Base-by-base conservation (phyloP, 2,329 filamentous ascomycete genomes). In the Dactylonectria macrodidyma region DNA sequence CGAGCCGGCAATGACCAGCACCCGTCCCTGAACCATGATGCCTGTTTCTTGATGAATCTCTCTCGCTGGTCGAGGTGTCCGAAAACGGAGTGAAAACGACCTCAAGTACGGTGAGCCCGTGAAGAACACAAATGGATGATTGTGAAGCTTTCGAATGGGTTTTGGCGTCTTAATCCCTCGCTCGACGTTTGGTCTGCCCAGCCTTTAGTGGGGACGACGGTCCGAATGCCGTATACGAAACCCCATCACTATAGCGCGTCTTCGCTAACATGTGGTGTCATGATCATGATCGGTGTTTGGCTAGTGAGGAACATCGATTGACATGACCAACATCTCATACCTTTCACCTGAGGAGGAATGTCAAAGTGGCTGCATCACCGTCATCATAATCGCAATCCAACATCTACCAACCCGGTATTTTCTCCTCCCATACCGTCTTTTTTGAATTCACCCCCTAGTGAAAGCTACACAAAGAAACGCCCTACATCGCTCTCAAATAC, bases 1-100 rank as follows among this genome's bases (percentile, higher is more conserved):
- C 30, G 94, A 97, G 70, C 95, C 95, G 57, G 95, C 95, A 75
- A 97, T 93, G 19, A 96, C 89, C 64, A 97, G 84, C 52, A 97
- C 90, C 66, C 91, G 83, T 68, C 81, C 81, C 34, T 78, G 73
- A 1, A 73, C 73, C 84, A 85, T 86, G 41, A 24, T 71, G 58
- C 24, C 16, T 61, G 44, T 22, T 14, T 26, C 22, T n/a, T 16
- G 30, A 30, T 30, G 26, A 7, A 30, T 30, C 26, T 7, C 26
- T 50, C 11, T 41, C 11, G 36, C 5, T 46, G n/a, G 47, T 1
- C 1, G 16, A 50, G 16, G 8, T 9, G 55, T 19, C 4, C 19
- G 12, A 9, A 34, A 12, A 22, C 16, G 16, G 22, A 65, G 9
- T 66, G 44, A 6, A 36, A 22, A 11, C 26, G 26, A 30, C 19